Conservation (phyloP, 352 stramenopile species). For the Phytophthora pluvialis region DNA sequence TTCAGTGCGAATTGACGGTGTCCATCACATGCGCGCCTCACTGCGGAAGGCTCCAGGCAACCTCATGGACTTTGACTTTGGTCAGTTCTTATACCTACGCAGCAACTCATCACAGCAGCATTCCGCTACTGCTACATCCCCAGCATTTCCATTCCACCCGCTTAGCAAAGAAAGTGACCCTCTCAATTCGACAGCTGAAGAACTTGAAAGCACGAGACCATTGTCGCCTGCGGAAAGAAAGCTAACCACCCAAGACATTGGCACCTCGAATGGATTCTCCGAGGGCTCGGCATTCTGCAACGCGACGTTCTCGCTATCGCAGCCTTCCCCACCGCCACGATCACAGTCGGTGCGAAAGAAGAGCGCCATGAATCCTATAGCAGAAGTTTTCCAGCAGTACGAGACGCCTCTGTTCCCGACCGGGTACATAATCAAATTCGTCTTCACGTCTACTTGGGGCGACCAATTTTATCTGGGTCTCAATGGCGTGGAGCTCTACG, state of each 20-base stretch:
- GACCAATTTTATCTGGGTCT: constrained; percentile 83
- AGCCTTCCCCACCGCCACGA: constrained; percentile 11
- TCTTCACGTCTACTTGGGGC: constrained; percentile 78
- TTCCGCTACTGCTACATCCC: neutral
- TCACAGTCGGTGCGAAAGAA: constrained; percentile 10
- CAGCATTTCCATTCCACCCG: constrained; percentile 19
- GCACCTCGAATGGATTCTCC: constrained; percentile 7
- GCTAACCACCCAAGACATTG: neutral
- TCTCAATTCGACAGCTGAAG: constrained; percentile 9
- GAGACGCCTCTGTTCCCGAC: constrained; percentile 85
- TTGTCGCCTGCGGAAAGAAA: constrained; percentile 13
- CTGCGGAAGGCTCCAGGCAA: constrained; percentile 84
- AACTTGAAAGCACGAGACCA: constrained; percentile 20
- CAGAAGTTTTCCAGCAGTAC: constrained; percentile 86
- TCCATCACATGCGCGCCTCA: constrained; percentile 53
- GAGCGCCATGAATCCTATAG: constrained; percentile 54
- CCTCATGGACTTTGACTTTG: constrained; percentile 84
- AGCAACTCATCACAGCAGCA: constrained; percentile 22
- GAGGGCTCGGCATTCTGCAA: constrained; percentile 17
- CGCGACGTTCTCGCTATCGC: constrained; percentile 10
- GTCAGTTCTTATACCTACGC: constrained; percentile 75
- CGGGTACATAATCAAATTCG: constrained; percentile 89
- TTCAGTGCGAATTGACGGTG: constrained; percentile 56
- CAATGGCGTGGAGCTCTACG: constrained; percentile 82
- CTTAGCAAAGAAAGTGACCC: constrained; percentile 13